These are phyloP conservation scores for Porodaedalea pini DNA, from an alignment of 1,284 basidiomycete genomes.

Conservation along the genomic window DNA sequence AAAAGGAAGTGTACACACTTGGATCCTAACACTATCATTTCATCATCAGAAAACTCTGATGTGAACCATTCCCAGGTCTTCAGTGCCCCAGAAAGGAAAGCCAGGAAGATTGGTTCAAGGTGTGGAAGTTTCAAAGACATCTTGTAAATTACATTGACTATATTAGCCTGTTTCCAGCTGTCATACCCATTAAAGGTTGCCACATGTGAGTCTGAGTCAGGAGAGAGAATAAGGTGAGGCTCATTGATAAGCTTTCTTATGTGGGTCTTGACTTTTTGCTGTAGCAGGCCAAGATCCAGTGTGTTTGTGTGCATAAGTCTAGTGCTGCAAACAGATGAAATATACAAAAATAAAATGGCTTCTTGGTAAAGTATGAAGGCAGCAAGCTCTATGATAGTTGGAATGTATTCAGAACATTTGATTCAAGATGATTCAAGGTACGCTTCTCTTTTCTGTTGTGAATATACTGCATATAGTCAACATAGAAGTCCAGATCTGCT, in stretches of 20 bases:
- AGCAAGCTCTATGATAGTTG: constrained; percentile 35
- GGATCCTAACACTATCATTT: too few species aligned
- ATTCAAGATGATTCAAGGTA: constrained; percentile 26
- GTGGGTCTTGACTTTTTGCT: constrained; percentile 25
- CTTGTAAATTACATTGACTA: neutral
- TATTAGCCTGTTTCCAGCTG: neutral
- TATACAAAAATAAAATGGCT: too few species aligned
- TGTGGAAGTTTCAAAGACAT: too few species aligned
- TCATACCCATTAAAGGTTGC: constrained; percentile 16
- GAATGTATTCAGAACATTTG: constrained; percentile 32
- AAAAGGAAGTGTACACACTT: too few species aligned
- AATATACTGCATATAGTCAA: too few species aligned
- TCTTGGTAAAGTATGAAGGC: constrained; percentile 32
- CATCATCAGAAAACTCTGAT: too few species aligned
- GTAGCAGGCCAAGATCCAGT: constrained; percentile 29
- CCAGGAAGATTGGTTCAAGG: too few species aligned
- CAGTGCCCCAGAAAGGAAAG: too few species aligned
- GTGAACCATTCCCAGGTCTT: neutral
- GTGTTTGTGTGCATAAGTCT: too few species aligned
- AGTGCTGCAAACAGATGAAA: too few species aligned
- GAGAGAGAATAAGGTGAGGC: constrained; percentile 24
- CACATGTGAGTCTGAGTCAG: neutral
- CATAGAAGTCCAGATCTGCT: constrained; percentile 21
- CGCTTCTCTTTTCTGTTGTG: constrained; percentile 31
- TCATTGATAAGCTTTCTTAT: constrained; percentile 23